Evolutionary conservation across 768 basidiomycete genomes (phyloP).

Genomic region (Lentinus tigrinus): DNA sequence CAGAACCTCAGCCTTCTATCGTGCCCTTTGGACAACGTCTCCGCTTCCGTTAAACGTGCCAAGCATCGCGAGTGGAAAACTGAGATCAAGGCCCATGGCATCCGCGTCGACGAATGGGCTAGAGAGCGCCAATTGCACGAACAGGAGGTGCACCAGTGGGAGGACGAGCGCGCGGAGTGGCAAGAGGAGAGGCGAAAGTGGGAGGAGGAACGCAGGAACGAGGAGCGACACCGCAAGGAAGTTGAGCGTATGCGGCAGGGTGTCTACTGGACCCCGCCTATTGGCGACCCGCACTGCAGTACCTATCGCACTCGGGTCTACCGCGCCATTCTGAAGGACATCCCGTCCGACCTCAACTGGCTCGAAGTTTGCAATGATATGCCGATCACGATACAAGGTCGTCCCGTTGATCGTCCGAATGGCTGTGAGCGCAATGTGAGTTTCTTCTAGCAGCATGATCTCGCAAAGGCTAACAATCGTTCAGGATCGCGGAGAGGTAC

Average conservation of each 20-base stretch:
- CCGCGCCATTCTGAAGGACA: constrained; percentile 4
- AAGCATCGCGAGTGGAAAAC: neutral
- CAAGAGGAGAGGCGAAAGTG: constrained; percentile 6
- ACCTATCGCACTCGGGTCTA: constrained; percentile 10
- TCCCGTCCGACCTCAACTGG: constrained; percentile 1
- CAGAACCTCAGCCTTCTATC: neutral
- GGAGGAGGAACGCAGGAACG: constrained; percentile 14
- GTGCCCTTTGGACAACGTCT: neutral
- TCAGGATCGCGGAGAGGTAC: neutral
- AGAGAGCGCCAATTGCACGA: neutral
- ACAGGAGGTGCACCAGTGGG: neutral
- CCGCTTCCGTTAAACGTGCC: neutral
- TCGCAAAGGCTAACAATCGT: neutral
- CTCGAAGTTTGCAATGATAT: constrained; percentile 2
- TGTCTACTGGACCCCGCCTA: constrained; percentile 8
- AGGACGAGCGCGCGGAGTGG: constrained; percentile 1
- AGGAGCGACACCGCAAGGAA: constrained; percentile 16
- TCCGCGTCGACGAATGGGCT: neutral
- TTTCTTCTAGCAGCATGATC: neutral
- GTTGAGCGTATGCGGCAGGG: neutral
- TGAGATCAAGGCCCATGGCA: neutral
- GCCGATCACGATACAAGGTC: constrained; percentile 4
- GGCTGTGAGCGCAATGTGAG: constrained; percentile 1
- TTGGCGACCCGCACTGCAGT: constrained; percentile 1
- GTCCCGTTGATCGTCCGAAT: neutral